phyloP scores from a whole-genome alignment of 441 rosid species.

The Adansonia gregorii region DNA sequence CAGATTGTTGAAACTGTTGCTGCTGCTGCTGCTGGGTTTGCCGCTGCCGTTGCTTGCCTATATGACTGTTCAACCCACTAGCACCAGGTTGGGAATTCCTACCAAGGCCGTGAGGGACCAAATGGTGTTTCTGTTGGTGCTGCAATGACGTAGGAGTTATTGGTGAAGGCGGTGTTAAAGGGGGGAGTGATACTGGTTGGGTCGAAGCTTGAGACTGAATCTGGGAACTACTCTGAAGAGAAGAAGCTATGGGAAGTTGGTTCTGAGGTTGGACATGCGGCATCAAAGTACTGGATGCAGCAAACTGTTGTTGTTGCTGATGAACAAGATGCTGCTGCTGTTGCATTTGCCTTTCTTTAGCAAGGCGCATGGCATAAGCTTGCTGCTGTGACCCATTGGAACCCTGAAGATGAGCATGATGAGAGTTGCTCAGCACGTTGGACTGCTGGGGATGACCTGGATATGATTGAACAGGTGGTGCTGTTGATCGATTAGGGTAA shows the following conservation, averaged over 20 bases:
- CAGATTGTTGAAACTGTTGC: constrained; percentile 65
- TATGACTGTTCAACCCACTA: constrained; percentile 69
- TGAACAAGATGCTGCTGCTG: constrained; percentile 64
- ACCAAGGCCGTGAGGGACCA: constrained; percentile 62
- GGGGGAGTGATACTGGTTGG: constrained; percentile 58
- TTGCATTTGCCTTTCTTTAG: constrained; percentile 79
- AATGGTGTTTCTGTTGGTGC: constrained; percentile 69
- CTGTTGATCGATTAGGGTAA: constrained; percentile 68
- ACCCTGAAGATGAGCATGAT: constrained; percentile 67
- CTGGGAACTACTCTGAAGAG: constrained; percentile 71
- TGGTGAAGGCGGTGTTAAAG: constrained; percentile 59
- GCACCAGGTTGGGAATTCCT: constrained; percentile 64
- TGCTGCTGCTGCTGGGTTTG: constrained; percentile 79
- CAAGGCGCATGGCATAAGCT: constrained; percentile 63
- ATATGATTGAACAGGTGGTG: constrained; percentile 71
- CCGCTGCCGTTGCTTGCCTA: constrained; percentile 77
- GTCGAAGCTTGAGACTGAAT: constrained; percentile 65
- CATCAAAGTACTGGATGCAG: constrained; percentile 63
- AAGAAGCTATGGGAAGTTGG: constrained; percentile 68
- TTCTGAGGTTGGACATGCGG: constrained; percentile 66
- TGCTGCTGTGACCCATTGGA: constrained; percentile 72
- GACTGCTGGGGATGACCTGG: constrained; percentile 70
- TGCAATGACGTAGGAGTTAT: constrained; percentile 59
- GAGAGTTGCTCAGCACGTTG: constrained; percentile 57
- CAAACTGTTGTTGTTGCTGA: constrained; percentile 61